These are phyloP conservation scores for Candida rishiriensis DNA, from an alignment of 805 yeast genomes.

Conservation along the genomic window DNA sequence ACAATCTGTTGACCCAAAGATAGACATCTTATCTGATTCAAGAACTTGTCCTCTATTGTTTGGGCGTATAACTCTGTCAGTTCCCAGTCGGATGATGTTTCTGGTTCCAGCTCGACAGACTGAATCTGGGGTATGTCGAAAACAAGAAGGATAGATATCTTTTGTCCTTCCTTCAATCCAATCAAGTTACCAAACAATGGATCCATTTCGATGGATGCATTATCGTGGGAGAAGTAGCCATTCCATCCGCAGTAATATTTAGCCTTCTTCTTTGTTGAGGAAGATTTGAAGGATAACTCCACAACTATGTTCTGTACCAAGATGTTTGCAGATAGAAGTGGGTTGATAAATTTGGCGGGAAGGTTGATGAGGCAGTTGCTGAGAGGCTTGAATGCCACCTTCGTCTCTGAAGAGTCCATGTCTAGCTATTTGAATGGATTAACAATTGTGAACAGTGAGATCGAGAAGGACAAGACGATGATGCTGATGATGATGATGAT, in stretches of 20 bases:
- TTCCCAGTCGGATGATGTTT: conserved; percentile 82
- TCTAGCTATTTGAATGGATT: too few species aligned
- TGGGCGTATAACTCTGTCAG: conserved; percentile 78
- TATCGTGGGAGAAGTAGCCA: conserved; percentile 22
- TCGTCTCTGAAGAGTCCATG: conserved; percentile 21
- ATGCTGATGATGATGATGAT: too few species aligned
- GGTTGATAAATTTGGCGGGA: conserved; percentile 33
- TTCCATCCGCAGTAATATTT: conserved; percentile 27
- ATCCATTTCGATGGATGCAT: conserved; percentile 51
- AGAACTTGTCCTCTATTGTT: conserved; percentile 64
- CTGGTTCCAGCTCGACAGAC: conserved; percentile 74
- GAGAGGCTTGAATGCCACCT: conserved; percentile 19
- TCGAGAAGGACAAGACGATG: too few species aligned
- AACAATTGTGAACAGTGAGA: too few species aligned
- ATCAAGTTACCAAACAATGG: conserved; percentile 56
- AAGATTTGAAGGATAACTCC: conserved; percentile 21
- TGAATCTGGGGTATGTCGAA: conserved; percentile 48
- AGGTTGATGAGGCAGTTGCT: conserved; percentile 33
- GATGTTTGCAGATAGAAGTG: conserved; percentile 34
- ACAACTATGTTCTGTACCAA: conserved; percentile 37
- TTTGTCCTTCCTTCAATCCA: conserved; percentile 39
- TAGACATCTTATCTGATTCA: conserved; percentile 79
- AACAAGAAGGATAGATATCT: conserved; percentile 40
- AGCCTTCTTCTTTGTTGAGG: conserved; percentile 8
- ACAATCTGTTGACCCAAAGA: conserved; percentile 52